Conservation (phyloP, 2,329 filamentous ascomycete genomes). For the Colletotrichum gloeosporioides region DNA sequence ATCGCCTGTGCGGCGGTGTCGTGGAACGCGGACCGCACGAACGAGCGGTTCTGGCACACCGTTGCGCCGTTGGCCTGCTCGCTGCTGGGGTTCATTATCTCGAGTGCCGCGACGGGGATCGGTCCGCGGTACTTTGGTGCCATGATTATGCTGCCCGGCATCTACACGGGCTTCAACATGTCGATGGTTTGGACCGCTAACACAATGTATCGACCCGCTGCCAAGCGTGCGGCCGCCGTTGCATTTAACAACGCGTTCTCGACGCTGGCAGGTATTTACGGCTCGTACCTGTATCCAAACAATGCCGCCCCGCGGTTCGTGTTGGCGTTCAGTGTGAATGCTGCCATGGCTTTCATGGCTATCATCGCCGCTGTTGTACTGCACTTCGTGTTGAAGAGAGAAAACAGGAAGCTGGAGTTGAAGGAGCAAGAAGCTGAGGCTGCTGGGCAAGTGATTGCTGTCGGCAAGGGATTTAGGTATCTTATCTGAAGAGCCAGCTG, state of each 20-base stretch:
- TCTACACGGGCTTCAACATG: slow-evolving; percentile 29
- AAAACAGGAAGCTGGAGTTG: slow-evolving; percentile 26
- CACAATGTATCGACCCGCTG: slow-evolving; percentile 25
- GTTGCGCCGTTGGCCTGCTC: slow-evolving; percentile 8
- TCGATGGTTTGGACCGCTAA: slow-evolving; percentile 27
- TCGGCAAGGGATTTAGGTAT: slow-evolving; percentile 23
- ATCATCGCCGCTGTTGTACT: slow-evolving; percentile 25
- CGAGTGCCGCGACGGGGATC: background rate
- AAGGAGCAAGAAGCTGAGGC: slow-evolving; percentile 23
- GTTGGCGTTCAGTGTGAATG: slow-evolving; percentile 29
- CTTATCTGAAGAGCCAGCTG: background rate
- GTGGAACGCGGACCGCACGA: slow-evolving; percentile 15
- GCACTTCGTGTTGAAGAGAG: slow-evolving; percentile 24
- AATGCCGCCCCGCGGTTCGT: slow-evolving; percentile 27
- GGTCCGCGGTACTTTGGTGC: slow-evolving; percentile 21
- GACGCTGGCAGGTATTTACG: slow-evolving; percentile 27
- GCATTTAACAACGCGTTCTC: slow-evolving; percentile 28
- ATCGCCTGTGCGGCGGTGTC: slow-evolving; percentile 27
- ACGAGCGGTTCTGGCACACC: slow-evolving; percentile 20
- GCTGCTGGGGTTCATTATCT: slow-evolving; percentile 20
- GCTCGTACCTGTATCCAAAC: slow-evolving; percentile 29
- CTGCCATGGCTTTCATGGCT: slow-evolving; percentile 27
- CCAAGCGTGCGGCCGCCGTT: slow-evolving; percentile 25
- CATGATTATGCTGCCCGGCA: slow-evolving; percentile 27
- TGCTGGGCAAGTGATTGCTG: background rate